Evolutionary conservation across 495 filamentous ascomycete species (phyloP).

Genomic region (Penicillium chermesinum): DNA sequence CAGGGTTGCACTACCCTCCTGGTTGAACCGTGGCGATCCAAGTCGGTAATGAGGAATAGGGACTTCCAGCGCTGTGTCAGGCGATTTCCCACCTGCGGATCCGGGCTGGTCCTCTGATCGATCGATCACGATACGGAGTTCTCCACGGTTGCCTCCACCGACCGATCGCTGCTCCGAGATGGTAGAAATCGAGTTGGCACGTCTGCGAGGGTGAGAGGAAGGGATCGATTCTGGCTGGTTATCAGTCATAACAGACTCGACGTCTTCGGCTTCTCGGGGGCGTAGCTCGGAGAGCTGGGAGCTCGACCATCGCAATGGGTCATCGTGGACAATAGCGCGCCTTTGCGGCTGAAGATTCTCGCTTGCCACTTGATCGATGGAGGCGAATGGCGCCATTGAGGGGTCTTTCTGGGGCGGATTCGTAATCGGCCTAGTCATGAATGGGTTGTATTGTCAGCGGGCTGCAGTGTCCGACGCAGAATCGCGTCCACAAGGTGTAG

Average conservation of each 20-base stretch:
- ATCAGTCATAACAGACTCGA: slow-evolving; percentile 25
- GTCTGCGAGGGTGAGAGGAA: slow-evolving; percentile 35
- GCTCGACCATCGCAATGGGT: slow-evolving; percentile 40
- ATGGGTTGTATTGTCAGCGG: slow-evolving; percentile 22
- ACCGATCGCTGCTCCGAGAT: slow-evolving; percentile 47
- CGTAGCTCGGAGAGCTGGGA: slow-evolving; percentile 45
- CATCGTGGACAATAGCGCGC: slow-evolving; percentile 19
- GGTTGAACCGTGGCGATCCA: slow-evolving; percentile 76
- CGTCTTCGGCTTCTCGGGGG: slow-evolving; percentile 32
- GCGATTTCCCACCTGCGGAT: slow-evolving; percentile 54
- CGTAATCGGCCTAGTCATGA: slow-evolving; percentile 45
- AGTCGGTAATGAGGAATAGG: slow-evolving; percentile 84
- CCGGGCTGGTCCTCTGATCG: slow-evolving; percentile 63
- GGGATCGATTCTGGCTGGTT: slow-evolving; percentile 21
- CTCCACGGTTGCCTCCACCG: slow-evolving; percentile 42
- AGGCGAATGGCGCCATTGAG: slow-evolving; percentile 27
- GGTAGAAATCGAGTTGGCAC: slow-evolving; percentile 61
- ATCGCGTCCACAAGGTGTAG: slow-evolving; percentile 10
- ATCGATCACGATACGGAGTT: slow-evolving; percentile 82
- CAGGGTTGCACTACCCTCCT: slow-evolving; percentile 71
- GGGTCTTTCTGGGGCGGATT: slow-evolving; percentile 33
- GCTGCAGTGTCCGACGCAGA: slow-evolving; percentile 16
- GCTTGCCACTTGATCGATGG: slow-evolving; percentile 32
- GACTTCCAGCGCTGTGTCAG: slow-evolving; percentile 61
- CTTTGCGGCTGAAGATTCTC: slow-evolving; percentile 26